These are phyloP conservation scores for Sutorius australiensis DNA, from an alignment of 768 basidiomycete genomes.

Conservation along the genomic window DNA sequence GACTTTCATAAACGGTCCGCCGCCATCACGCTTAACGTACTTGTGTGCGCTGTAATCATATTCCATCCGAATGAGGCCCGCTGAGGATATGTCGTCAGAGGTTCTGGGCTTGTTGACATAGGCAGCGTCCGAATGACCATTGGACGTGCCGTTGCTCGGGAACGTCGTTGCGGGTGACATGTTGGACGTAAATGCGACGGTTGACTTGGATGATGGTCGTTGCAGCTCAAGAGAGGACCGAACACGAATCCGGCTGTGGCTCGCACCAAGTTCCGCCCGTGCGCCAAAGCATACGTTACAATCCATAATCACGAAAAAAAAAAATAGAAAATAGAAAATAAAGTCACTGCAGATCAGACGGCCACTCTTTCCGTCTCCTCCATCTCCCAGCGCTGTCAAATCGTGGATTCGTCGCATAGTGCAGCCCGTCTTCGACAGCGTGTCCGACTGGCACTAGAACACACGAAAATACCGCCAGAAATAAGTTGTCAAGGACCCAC, in stretches of 20 bases:
- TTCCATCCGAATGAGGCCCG: slow-evolving; percentile 75
- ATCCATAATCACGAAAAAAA: neutral
- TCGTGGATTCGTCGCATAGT: slow-evolving; percentile 66
- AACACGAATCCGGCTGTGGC: neutral
- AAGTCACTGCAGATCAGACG: slow-evolving; percentile 52
- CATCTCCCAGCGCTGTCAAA: slow-evolving; percentile 68
- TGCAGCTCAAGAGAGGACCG: neutral
- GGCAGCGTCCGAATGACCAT: slow-evolving; percentile 11
- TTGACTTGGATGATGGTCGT: slow-evolving; percentile 1
- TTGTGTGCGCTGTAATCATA: slow-evolving; percentile 85
- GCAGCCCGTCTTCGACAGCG: slow-evolving; percentile 53
- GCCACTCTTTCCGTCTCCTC: slow-evolving; percentile 69
- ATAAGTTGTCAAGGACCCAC: neutral
- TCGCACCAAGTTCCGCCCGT: slow-evolving; percentile 21
- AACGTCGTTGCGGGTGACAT: slow-evolving; percentile 27
- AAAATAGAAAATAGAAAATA: too few relatives aligned
- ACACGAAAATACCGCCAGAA: slow-evolving; percentile 6
- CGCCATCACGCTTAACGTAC: slow-evolving; percentile 45
- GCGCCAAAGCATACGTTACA: neutral
- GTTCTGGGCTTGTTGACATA: slow-evolving; percentile 14
- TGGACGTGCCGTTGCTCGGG: slow-evolving; percentile 4
- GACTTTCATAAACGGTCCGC: slow-evolving; percentile 11
- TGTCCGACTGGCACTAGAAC: slow-evolving; percentile 48
- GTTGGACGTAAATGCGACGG: neutral
- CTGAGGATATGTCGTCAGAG: slow-evolving; percentile 44